Evolutionary conservation across 202 grass and related monocot genomes (phyloP), one percentile per base, ranked within the genome.

Genomic region (Cymbopogon flexuosus): DNA sequence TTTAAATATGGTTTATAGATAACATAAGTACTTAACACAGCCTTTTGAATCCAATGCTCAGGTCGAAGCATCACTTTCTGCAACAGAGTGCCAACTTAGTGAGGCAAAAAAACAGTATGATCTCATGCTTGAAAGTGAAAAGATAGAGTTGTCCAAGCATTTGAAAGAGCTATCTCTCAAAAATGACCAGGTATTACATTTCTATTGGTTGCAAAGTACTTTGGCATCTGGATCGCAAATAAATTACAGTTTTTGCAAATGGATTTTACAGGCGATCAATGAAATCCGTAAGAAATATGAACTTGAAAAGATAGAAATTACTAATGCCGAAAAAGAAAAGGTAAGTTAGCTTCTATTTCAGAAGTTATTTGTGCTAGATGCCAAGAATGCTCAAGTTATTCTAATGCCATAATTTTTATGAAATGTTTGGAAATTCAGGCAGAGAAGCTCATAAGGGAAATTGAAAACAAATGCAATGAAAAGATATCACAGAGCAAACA

Each of bases 111-210:
- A 76, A 79, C 90, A 94, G 84, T 91, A 97, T 72, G 84, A 97
- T 89, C 60, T 87, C 81, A 91, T 97, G 90, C 92, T 97, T 69
- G 92, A 94, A 86, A 88, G 92, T 76, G 93, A 94, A 91, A 84
- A 94, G 74, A 72, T 94, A 82, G 95, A 97, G 86, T 84, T 97
- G 78, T 97, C 92, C 47, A 94, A 87, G 76, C 92, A 97, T 89
- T 78, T 97, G 86, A 93, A 91, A 81, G 94, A 94, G 64, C 73
- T 94, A 47, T 97, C 91, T 70, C 88, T 80, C 8, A 94, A 89
- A 91, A 97, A 93, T 88, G 94, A 97, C 64, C 92, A 97, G 94
- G 94, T 94, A 85, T 65, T 77, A 82, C 16, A 60, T 64, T 79
- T 88, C 8, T 59, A 33, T 51, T 77, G 74, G 70, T 59, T 69